phyloP scores from a whole-genome alignment of 768 basidiomycete genomes.

The Auriscalpium vulgare region DNA sequence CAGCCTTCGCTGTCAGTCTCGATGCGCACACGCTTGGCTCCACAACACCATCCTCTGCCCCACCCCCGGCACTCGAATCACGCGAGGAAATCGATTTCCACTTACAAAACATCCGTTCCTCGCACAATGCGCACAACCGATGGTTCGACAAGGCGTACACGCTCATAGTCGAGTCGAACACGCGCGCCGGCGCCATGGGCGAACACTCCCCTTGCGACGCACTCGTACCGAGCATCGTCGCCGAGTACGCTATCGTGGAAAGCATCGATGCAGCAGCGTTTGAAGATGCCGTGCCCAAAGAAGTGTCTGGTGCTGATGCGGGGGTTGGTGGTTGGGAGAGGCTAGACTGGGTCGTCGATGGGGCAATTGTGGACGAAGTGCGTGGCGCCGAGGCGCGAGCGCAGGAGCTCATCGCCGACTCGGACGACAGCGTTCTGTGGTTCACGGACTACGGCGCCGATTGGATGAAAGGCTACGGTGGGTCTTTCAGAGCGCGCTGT shows the following conservation, averaged over 20 bases:
- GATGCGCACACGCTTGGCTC: constrained; percentile 51
- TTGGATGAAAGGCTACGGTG: constrained; percentile 77
- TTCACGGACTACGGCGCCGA: constrained; percentile 77
- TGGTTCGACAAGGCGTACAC: constrained; percentile 89
- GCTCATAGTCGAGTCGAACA: constrained; percentile 77
- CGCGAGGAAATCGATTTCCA: constrained; percentile 55
- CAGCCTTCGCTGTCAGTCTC: constrained; percentile 73
- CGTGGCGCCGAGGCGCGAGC: constrained; percentile 49
- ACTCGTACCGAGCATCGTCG: constrained; percentile 78
- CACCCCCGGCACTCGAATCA: constrained; percentile 11
- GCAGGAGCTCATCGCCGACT: constrained; percentile 55
- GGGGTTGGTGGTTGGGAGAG: constrained; percentile 40
- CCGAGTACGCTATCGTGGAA: constrained; percentile 73
- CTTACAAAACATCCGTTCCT: constrained; percentile 63
- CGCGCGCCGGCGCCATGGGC: constrained; percentile 78
- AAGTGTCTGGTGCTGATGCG: constrained; percentile 7
- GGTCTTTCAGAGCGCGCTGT: constrained; percentile 19
- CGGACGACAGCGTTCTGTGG: constrained; percentile 75
- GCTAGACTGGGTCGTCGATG: constrained; percentile 72
- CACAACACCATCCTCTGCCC: constrained; percentile 20
- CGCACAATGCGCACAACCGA: constrained; percentile 61
- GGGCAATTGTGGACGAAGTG: constrained; percentile 43
- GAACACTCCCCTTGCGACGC: constrained; percentile 92
- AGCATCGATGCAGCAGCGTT: constrained; percentile 49
- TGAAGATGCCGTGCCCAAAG: constrained; percentile 10